phyloP scores from a whole-genome alignment of 176 grass and related monocot species.

The Carex myosuroides region DNA sequence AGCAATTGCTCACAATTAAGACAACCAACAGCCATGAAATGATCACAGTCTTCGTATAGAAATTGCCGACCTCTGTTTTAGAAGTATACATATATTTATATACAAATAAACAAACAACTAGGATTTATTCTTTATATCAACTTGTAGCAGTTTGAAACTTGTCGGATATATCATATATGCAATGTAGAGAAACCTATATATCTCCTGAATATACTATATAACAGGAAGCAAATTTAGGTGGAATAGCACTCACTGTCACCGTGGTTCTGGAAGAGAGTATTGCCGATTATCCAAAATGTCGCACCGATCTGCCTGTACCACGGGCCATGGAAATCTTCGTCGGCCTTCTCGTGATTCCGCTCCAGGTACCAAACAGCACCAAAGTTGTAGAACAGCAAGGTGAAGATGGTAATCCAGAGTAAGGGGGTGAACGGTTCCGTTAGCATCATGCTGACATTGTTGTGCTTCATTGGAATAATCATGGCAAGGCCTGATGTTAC shows the following conservation, averaged over 20 bases:
- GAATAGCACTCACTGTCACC: not conserved
- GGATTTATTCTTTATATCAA: no score
- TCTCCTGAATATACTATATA: no score
- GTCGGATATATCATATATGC: not conserved
- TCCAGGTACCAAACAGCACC: conserved; percentile 26
- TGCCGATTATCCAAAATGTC: conserved; percentile 31
- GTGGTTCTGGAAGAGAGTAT: conserved; percentile 12
- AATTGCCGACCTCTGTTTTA: conserved; percentile 1
- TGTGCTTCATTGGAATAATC: conserved; percentile 16
- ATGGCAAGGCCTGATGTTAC: conserved; percentile 22
- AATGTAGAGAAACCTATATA: not conserved
- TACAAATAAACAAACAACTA: no score
- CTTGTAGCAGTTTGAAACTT: not conserved
- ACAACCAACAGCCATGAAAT: conserved; percentile 21
- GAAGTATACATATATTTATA: no score
- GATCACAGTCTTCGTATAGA: conserved; percentile 13
- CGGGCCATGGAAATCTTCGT: conserved; percentile 15
- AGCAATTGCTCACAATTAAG: conserved; percentile 19
- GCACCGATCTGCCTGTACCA: conserved; percentile 25
- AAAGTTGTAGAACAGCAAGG: not conserved
- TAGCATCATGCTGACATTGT: conserved; percentile 18
- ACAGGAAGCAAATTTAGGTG: not conserved
- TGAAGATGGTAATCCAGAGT: conserved; percentile 24
- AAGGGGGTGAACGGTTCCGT: conserved; percentile 17
- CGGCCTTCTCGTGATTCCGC: not conserved